Evolutionary conservation across 2,329 filamentous ascomycete genomes (phyloP), one percentile per base, ranked within the genome.

Genomic region (Claviceps paspali): DNA sequence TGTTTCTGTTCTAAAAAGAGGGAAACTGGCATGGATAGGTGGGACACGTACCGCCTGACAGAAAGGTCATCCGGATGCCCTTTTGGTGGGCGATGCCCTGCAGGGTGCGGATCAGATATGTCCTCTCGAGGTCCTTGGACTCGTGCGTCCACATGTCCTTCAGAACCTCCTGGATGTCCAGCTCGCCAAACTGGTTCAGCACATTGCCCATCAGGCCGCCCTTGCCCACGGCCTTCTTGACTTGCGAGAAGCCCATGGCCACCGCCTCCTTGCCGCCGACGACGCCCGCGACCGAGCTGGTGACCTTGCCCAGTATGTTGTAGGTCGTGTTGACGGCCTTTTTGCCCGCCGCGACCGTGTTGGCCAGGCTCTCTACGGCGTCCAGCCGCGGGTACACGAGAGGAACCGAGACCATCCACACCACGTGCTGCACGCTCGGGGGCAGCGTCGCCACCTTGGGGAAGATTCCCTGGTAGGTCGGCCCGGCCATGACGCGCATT

Each of bases 101-200:
- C 3, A 98, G 70, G 1, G 91, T 98, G 45, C 91, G 79, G 54
- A 98, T 93, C 43, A 98, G 67, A 55, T 98, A 98, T 6, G 91
- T 98, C 40, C 91, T 73, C 61, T 98, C 91, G 29, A 98, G 76
- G 50, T 98, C 91, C 70, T 96, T 98, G 36, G 82, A 87, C 36
- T 96, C 88, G 52, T 98, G 91, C 17, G 91, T 98, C 91, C 91
- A 98, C 67, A 93, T 80, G 56, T 98, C 91, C 53, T 88, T 79
- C 41, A 96, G 64, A 53, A 96, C 91, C 60, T 98, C 91, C 37
- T 91, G 76, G 35, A 96, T 75, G 51, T 95, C 91, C 42, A 98
- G 79, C 47, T 96, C 91, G 38, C 91, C 91, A 56, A 98, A 98
- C 26, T 92, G 87, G 62, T 86, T 95, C 34, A 98, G 67, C 28